Base-by-base conservation (phyloP, 805 yeast genomes). In the Candida ascalaphidarum region DNA sequence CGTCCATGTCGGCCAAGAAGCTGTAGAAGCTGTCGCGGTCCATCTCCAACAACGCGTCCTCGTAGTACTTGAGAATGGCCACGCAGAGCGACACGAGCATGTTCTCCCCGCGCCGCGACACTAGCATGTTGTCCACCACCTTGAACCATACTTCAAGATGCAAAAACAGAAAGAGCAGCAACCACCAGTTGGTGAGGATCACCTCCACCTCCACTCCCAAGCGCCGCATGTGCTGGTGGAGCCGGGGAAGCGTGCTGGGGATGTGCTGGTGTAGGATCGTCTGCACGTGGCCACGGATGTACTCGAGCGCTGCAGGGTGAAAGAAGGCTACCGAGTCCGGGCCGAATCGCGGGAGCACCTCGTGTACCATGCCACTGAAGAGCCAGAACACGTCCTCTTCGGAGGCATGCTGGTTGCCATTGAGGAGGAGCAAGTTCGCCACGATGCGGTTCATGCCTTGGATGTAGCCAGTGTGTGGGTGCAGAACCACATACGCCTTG, bases 381-480 rank as follows among this genome's bases (percentile, higher is more conserved):
- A 65, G 51, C 76, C 77, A 71, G 33, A 69, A 73, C 5, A 72
- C 62, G 29, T 70, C 76, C 31, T 68, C 76, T 27, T 68, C 60
- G 3, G 37, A 36, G 13, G 44, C 30, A 10, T 27, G 31, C 22
- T 42, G 37, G 22, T 39, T 43, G 23, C 30, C 35, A 26, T 49
- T 59, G 0, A 65, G 61, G 14, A 73, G 41, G 9, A 73, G 42
- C 7, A 73, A 35, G 25, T 65, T 68, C 0, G 74, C 80, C 8
- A 65, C 68, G n/a, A 73, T 65, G 38, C 71, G 63, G 41, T 73
- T 73, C 80, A 73, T 65, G 1, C 80, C 80, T 39, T 73, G 80
- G 29, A 73, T 66, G 42, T 73, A 73, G 1, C 80, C 79, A 23
- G 71, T 52, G 1, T 53, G 53, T 0, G 71, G 66, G 33, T 61